Evolutionary conservation across 768 basidiomycete species (phyloP), one percentile per base, ranked within the genome.

Genomic region (Auriscalpium vulgare): DNA sequence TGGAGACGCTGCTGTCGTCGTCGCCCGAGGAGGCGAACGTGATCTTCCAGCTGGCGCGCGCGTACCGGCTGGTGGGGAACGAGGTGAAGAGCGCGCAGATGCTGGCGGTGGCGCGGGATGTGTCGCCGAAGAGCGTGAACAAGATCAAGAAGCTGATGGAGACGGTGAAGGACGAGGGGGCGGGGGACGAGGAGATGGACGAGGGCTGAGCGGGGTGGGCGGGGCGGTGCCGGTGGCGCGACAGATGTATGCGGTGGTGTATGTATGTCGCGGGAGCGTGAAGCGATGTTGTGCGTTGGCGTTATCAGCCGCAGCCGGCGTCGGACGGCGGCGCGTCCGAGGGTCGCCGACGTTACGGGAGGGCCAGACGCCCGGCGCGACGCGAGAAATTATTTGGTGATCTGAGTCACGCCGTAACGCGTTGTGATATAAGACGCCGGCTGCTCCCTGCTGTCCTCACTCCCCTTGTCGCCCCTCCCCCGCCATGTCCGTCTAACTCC

Each of bases 1-100:
- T 98, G 67, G 85, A 92, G 71, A 74, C 77, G 58, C 80, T 99
- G 52, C 80, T 85, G 62, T 84, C 83, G 68, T 75, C 83, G 59
- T 90, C 94, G 37, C 95, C 95, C 8, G 91, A 94, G 66, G 97
- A 99, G 75, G 88, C 94, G 53, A 97, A 97, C 73, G 90, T 98
- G 55, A 83, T 95, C 57, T 97, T 97, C 81, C 87, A 97, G 71
- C 82, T 99, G 16, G 97, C 94, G 29, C 89, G 88, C 73, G 86
- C 88, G 57, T 97, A 97, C 67, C 83, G 91, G 48, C 76, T 89
- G 62, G 72, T 88, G 54, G 91, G 91, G 37, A 78, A 92, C 70
- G 81, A 83, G 61, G 77, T 80, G 17, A 86, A 89, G 70, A 85
- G 92, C 50, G 88, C 90, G 55, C 85, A 88, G 58, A 78, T 85